Percentiles rank a stretch among this genome's conserved stretches.
Conservation (phyloP, 2,329 filamentous ascomycete genomes). For the Colletotrichum agaves region DNA sequence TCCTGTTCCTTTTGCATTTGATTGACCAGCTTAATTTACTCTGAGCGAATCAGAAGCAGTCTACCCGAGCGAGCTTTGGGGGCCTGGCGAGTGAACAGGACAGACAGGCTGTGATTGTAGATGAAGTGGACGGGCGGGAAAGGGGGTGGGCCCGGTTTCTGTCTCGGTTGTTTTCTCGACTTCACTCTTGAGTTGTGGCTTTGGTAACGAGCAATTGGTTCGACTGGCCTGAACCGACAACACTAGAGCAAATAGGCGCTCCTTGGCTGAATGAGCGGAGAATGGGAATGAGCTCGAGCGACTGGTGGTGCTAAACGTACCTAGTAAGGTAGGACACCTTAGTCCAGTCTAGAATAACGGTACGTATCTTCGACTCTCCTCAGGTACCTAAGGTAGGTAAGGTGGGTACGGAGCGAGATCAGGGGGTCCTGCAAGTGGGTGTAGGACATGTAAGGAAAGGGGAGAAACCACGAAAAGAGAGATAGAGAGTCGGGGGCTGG, state of each 20-base stretch:
- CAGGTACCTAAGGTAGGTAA: constrained; percentile 6
- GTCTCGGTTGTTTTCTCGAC: neutral
- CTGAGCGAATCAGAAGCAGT: constrained; percentile 37
- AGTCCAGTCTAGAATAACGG: neutral
- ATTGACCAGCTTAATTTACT: constrained; percentile 40
- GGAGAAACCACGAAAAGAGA: constrained; percentile 19
- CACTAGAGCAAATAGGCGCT: constrained; percentile 12
- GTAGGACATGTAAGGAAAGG: constrained; percentile 31
- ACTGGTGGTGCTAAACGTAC: constrained; percentile 17
- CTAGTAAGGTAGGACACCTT: neutral
- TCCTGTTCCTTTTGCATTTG: constrained; percentile 32
- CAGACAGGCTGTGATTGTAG: constrained; percentile 17
- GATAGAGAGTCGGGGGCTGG: neutral
- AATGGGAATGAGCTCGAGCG: constrained; percentile 17
- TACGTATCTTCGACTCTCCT: constrained; percentile 12
- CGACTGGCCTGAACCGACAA: constrained; percentile 13
- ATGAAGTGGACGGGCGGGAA: constrained; percentile 23
- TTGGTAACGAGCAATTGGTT: constrained; percentile 24
- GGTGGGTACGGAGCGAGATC: constrained; percentile 14
- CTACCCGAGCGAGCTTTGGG: constrained; percentile 29
- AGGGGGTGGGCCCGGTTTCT: constrained; percentile 25
- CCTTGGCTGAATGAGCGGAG: constrained; percentile 30
- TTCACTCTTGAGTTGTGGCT: constrained; percentile 25
- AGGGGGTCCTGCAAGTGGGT: constrained; percentile 19
- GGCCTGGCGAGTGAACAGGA: constrained; percentile 25